Evolutionary conservation across 2,329 filamentous ascomycete genomes (phyloP), one percentile per base, ranked within the genome.

Genomic region (Penicillium glabrum): DNA sequence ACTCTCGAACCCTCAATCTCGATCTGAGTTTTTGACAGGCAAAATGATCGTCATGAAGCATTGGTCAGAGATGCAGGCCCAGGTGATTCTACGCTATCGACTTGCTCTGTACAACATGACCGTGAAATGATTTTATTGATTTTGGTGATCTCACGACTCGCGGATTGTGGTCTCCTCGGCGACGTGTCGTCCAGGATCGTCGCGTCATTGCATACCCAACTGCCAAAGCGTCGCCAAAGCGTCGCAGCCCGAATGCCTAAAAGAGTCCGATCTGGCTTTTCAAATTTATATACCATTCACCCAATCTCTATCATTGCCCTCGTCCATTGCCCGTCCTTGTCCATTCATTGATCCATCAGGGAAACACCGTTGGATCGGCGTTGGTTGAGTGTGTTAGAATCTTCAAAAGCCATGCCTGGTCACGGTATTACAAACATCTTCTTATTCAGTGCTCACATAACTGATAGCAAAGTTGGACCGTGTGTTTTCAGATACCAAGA

Each of bases 121-220:
- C 10, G 39, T 41, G 10, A 21, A 23, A 41, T 41, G 39, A 7
- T 23, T 41, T 11, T 10, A 48, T 35, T 53, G n/a, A 37, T 46
- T 53, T 24, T 14, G 27, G 26, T 53, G 50, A 53, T 53, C 50
- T 55, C 55, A 55, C 49, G 45, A 58, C 48, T 46, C 29, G 46
- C 50, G 47, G 55, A 60, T 63, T 54, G 50, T 63, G 54, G 61
- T 64, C 62, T 52, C 58, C 60, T 58, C 54, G 59, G 58, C 59
- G 61, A 61, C 58, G 21, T 54, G 21, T 51, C 43, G 43, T 16
- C 24, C 51, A 49, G 44, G 56, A 62, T 62, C 57, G 56, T 62
- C 61, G 47, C 53, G 54, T 60, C 56, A 60, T 64, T 64, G 58
- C 54, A 62, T 66, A 60, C 60, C 61, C 63, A 63, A 66, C 62